Evolutionary conservation across 805 yeast species (phyloP), one percentile per base, ranked within the genome.

Genomic region (Metschnikowia picachoensis): DNA sequence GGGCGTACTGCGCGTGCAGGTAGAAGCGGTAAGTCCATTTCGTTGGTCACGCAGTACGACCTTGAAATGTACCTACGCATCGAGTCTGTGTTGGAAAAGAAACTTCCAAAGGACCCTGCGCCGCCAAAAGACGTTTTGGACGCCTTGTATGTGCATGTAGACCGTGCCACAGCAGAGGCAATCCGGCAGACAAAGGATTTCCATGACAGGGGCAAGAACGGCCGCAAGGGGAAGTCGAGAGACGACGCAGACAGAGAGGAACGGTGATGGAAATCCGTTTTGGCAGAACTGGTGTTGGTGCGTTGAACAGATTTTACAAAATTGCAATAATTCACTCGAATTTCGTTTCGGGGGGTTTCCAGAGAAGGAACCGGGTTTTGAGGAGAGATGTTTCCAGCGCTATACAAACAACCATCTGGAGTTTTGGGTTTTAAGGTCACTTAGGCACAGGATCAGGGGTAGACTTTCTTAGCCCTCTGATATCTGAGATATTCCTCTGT

Each of bases 1-100:
- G 97, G 97, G 47, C 84, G 97, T 73, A 90, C 97, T 30, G 97
- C 97, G 2, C 83, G 97, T 66, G 95, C 96, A 0, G 96, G 96
- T 15, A 78, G 90, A 56, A 80, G 92, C 0, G 96, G 96, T 40
- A 86, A 84, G 62, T 87, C 96, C 3, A 75, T 91, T 14, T 85
- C 96, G 2, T 70, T 91, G 47, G 95, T 90, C 30, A 91, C 98
- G 0, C 99, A 94, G 65, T 94, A 94, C 63, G 99, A 94, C 65
- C 73, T 94, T 50, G 97, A 91, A 65, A 70, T 90, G 58, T 87
- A 88, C 60, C 70, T 90, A 53, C 77, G 97, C 60, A 91, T 94
- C 43, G 99, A 94, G 65, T 83, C 83, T 44, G 97, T 86, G 9
- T 77, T 94, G 45, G 85, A 78, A 43, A 86, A 83, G 74, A 89